These are phyloP conservation scores for Plasmodium coatneyi DNA, from an alignment of 169 alveolate species.

Conservation along the genomic window DNA sequence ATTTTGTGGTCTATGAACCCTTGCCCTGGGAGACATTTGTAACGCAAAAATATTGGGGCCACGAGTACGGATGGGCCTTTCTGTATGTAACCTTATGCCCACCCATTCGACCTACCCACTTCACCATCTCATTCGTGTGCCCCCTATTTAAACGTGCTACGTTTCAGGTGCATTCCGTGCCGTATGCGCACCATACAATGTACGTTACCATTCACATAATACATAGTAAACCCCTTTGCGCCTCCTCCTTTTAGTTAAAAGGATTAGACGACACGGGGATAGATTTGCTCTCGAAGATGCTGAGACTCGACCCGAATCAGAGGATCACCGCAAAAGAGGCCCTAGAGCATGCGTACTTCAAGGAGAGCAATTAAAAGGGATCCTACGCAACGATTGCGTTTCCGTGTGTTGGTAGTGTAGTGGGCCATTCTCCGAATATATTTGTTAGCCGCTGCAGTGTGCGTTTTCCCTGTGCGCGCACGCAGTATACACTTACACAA, in stretches of 20 bases:
- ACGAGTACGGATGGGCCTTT: not conserved
- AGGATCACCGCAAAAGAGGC: conserved; percentile 97
- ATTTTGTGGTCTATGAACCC: conserved; percentile 79
- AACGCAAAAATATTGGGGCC: not conserved
- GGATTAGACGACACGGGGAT: conserved; percentile 89
- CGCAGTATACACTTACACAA: not conserved
- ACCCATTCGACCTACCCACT: not conserved
- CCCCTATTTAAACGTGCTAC: not conserved
- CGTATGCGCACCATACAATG: not conserved
- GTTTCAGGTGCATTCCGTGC: not conserved
- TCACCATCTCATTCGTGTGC: not conserved
- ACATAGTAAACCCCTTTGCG: not conserved
- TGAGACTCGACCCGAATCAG: conserved; percentile 93
- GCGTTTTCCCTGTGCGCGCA: not conserved
- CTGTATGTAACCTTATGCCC: not conserved
- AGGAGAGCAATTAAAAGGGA: conserved; percentile 78
- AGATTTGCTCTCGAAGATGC: conserved; percentile 93
- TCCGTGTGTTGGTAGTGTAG: not conserved
- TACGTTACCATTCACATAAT: not conserved
- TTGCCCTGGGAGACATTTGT: conserved; percentile 85
- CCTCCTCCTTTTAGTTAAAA: conserved; percentile 79
- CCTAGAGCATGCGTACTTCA: conserved; percentile 94
- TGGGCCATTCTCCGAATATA: not conserved
- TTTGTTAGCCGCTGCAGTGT: not conserved
- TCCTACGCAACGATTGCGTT: not conserved